Conservation (phyloP, 2,329 filamentous ascomycete genomes). For the Pezizomycotina sp. region DNA sequence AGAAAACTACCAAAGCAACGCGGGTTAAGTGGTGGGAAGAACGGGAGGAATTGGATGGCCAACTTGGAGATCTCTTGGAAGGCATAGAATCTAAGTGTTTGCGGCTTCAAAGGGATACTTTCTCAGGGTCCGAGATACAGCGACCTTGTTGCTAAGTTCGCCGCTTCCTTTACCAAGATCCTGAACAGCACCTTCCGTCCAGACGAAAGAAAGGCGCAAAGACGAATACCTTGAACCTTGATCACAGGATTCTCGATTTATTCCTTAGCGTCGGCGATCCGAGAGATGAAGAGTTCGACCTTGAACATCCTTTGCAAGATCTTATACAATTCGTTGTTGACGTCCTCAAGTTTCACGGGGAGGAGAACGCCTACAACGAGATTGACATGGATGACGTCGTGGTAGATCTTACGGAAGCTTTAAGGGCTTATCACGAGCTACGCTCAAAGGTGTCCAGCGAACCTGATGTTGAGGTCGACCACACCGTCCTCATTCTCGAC, state of each 20-base stretch:
- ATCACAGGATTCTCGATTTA: constrained; percentile 59
- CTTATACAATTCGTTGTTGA: constrained; percentile 92
- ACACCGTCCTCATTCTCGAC: constrained; percentile 81
- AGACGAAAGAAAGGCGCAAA: constrained; percentile 43
- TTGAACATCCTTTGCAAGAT: constrained; percentile 82
- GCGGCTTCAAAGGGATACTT: constrained; percentile 89
- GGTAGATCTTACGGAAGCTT: constrained; percentile 68
- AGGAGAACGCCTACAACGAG: constrained; percentile 92
- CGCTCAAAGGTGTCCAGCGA: constrained; percentile 25
- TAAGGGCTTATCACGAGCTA: constrained; percentile 56
- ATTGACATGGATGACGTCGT: constrained; percentile 90
- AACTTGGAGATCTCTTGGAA: constrained; percentile 59
- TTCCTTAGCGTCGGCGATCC: constrained; percentile 74
- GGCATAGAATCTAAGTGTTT: constrained; percentile 88
- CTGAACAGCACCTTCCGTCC: constrained; percentile 77
- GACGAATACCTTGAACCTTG: constrained; percentile 34
- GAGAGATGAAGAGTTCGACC: constrained; percentile 47
- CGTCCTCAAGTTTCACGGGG: constrained; percentile 89
- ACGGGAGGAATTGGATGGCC: constrained; percentile 59
- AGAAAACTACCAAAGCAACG: constrained; percentile 56
- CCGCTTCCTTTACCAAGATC: constrained; percentile 58
- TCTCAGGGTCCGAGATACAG: constrained; percentile 50
- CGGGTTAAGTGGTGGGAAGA: constrained; percentile 82
- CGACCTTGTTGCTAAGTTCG: constrained; percentile 55
- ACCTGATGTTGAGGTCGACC: constrained; percentile 34